Evolutionary conservation across 2,329 filamentous ascomycete genomes (phyloP), one percentile per base, ranked within the genome.

Genomic region (Stemphylium vesicarium): DNA sequence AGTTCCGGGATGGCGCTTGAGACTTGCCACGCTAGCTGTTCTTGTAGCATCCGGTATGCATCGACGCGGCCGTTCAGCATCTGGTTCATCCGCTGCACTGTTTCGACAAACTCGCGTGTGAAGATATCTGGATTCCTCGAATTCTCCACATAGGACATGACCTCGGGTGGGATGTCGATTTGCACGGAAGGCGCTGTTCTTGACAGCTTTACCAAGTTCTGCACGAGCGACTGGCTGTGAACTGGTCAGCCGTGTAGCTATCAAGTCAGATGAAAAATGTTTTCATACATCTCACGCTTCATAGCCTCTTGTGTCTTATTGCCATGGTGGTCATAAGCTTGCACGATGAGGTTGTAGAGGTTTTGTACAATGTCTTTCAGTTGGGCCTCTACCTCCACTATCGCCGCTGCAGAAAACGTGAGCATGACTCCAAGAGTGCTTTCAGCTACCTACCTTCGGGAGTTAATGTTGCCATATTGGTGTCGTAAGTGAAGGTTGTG

Each of bases 101-200:
- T 77, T 72, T 88, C 85, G 39, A 88, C 84, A 59, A 88, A 87
- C 62, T 88, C 85, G 40, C 85, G 80, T 8, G 85, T 88, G 72
- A 87, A 88, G 62, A 88, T 87, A 64, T 88, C 85, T 7, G 85
- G 86, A 65, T 88, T 88, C 18, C 85, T 82, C 15, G 84, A 81
- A 16, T 81, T 78, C 63, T 88, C 85, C 31, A 88, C 84, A 68
- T 88, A 88, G 50, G 81, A 79, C 60, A 86, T 82, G 29, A 88
- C 83, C 62, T 88, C 85, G 4, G 84, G 80, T 0, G 86, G 85
- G 1, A 88, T 80, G 42, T 81, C 77, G 53, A 85, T 79, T 48
- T 78, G 76, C 16, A 82, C 75, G 15, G 80, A 69, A n/a, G 78
- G 75, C 2, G 83, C 76, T 65, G 70, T 81, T 57, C 77, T 73